Evolutionary conservation across 371 early-diverging fungal genomes (phyloP).

Genomic region (Mortierella sp.): DNA sequence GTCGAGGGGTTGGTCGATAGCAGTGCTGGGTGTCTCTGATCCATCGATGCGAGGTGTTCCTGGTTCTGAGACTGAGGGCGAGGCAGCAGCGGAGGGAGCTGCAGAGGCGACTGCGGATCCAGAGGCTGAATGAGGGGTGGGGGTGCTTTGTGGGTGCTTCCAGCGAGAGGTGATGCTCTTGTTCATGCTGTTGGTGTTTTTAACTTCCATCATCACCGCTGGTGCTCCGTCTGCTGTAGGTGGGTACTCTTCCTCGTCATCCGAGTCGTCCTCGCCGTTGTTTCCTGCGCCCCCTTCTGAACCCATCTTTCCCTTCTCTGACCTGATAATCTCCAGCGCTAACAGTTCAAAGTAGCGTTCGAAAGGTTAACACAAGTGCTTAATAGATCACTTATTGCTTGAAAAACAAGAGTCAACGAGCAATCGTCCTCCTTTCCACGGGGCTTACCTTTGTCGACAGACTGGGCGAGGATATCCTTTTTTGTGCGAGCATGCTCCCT

Average conservation of each 20-base stretch:
- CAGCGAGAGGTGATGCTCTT: conserved; percentile 79
- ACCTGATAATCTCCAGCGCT: conserved; percentile 48
- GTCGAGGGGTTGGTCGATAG: conserved; percentile 15
- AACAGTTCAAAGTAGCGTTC: neutral
- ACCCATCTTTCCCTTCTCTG: conserved; percentile 39
- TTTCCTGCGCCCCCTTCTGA: conserved; percentile 16
- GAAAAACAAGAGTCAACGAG: neutral
- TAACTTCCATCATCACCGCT: conserved; percentile 45
- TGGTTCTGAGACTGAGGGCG: conserved; percentile 47
- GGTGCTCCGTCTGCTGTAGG: conserved; percentile 41
- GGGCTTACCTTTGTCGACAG: conserved; percentile 49
- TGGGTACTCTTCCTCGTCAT: conserved; percentile 51
- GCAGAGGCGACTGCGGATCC: conserved; percentile 28
- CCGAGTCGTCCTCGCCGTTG: conserved; percentile 31
- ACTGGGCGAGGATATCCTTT: conserved; percentile 40
- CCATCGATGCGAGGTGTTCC: conserved; percentile 41
- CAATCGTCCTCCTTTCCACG: neutral
- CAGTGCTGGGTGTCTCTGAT: conserved; percentile 25
- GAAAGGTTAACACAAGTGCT: neutral
- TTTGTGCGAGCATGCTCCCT: conserved; percentile 45
- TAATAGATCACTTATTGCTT: neutral
- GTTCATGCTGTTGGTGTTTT: conserved; percentile 81
- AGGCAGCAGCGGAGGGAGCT: conserved; percentile 32
- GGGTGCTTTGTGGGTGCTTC: conserved; percentile 59
- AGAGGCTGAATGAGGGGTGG: conserved; percentile 14